Evolutionary conservation across 371 early-diverging fungal genomes (phyloP).

Genomic region (Mortierella sp.): DNA sequence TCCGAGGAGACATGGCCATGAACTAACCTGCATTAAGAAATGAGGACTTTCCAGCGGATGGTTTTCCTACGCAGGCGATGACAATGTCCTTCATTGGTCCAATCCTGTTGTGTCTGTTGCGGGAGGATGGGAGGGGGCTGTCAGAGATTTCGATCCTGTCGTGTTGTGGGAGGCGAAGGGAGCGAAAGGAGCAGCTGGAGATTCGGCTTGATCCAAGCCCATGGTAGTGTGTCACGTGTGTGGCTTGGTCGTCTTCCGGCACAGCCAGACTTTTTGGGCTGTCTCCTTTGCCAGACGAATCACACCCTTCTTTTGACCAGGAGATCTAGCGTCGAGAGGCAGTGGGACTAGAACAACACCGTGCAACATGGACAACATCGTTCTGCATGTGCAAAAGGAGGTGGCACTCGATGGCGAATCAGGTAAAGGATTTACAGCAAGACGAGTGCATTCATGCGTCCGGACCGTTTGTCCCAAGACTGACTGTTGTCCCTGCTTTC

Average conservation of each 20-base stretch:
- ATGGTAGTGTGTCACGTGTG: no score
- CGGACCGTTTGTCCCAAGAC: no score
- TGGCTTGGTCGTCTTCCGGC: neutral
- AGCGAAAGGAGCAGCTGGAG: no score
- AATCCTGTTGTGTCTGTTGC: neutral
- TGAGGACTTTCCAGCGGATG: constrained; percentile 79
- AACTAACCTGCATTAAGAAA: constrained; percentile 68
- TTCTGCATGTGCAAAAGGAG: constrained; percentile 40
- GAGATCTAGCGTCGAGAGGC: no score
- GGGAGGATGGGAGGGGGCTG: neutral
- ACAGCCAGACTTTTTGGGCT: no score
- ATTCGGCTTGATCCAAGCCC: no score
- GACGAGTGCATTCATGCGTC: no score
- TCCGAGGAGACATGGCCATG: neutral
- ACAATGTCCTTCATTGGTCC: constrained; percentile 63
- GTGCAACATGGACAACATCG: constrained; percentile 43
- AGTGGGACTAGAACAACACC: neutral
- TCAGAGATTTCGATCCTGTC: no score
- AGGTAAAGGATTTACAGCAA: constrained; percentile 21
- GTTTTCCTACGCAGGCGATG: constrained; percentile 84
- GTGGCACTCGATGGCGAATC: constrained; percentile 48
- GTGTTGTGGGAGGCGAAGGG: no score
- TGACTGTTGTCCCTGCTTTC: no score
- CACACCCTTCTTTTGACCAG: no score
- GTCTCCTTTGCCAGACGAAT: no score